Evolutionary conservation across 495 filamentous ascomycete genomes (phyloP).

Genomic region (Viridothelium virens): DNA sequence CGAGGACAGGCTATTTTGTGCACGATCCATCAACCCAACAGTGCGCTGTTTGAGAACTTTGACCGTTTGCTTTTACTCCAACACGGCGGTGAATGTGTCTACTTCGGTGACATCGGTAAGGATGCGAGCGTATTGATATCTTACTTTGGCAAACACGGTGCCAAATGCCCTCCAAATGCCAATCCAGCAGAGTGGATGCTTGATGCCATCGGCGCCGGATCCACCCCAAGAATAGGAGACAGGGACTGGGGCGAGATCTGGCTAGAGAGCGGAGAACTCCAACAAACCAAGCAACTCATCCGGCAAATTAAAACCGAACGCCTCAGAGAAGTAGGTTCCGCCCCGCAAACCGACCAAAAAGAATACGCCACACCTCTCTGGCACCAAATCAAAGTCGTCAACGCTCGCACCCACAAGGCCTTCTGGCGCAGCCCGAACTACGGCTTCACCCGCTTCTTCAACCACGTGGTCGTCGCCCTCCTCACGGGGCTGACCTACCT

Average conservation of each 20-base stretch:
- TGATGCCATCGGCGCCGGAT: slow-evolving; percentile 75
- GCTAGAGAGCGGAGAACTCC: slow-evolving; percentile 61
- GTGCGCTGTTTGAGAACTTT: slow-evolving; percentile 77
- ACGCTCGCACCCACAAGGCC: slow-evolving; percentile 54
- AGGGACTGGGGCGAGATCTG: slow-evolving; percentile 77
- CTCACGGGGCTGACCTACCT: slow-evolving; percentile 68
- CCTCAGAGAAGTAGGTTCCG: slow-evolving; percentile 39
- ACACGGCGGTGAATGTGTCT: slow-evolving; percentile 56
- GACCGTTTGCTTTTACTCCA: slow-evolving; percentile 59
- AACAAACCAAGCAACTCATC: slow-evolving; percentile 58
- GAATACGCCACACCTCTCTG: slow-evolving; percentile 68
- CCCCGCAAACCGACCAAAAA: slow-evolving; percentile 40
- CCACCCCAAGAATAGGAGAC: slow-evolving; percentile 61
- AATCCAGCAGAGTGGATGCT: slow-evolving; percentile 86
- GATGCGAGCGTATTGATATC: slow-evolving; percentile 42
- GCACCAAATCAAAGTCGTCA: slow-evolving; percentile 63
- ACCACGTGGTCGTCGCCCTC: slow-evolving; percentile 62
- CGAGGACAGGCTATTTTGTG: slow-evolving; percentile 83
- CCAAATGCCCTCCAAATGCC: slow-evolving; percentile 48
- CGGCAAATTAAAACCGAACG: slow-evolving; percentile 55
- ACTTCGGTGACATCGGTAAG: slow-evolving; percentile 60
- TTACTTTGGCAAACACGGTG: slow-evolving; percentile 45
- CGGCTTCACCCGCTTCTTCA: slow-evolving; percentile 69
- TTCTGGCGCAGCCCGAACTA: slow-evolving; percentile 74
- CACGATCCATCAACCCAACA: slow-evolving; percentile 88